Evolutionary conservation across 805 yeast genomes (phyloP), one percentile per base, ranked within the genome.

Genomic region (Wickerhamiella parazyma): DNA sequence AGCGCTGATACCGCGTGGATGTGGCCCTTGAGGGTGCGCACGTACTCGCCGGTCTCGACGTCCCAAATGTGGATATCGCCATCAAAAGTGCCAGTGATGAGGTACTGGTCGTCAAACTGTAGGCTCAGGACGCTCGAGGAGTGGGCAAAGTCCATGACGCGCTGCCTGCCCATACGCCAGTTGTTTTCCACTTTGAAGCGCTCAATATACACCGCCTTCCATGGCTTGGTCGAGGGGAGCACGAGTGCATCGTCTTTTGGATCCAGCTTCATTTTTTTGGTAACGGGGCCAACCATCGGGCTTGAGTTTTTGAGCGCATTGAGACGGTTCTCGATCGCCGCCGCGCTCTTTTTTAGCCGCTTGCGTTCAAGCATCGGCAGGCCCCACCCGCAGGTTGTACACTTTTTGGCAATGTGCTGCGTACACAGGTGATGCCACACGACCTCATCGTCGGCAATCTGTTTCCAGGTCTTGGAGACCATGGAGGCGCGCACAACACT

Each of bases 331-430:
- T 55, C 54, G 8, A 60, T 54, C 12, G 55, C 56, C 33, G 53
- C 52, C 42, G 55, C 54, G 38, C 60, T 49, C 37, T 58, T 60
- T 20, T 61, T 51, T 18, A 62, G 54, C 19, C 69, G 52, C 42
- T 57, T 81, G 76, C 86, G 84, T 55, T 86, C 95, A 75, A 91
- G 73, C 47, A 91, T 65, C 2, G 98, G 98, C 50, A 91, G 69
- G 4, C 98, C 98, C 98, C 98, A 91, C 12, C 98, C 98, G 65
- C 98, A 91, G 57, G 84, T 84, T 33, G 95, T 94, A 65, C 98
- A 91, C 61, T 91, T 91, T 48, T 94, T 72, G 63, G 91, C 98
- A 44, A 91, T 91, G 61, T 91, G 98, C 63, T 91, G 98, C 59
- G 86, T 95, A 58, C 98, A 91, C 86, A 91, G 80, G 52, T 89